Base-by-base conservation (phyloP, 2,329 filamentous ascomycete genomes). In the Fusarium sterilihyphosum region DNA sequence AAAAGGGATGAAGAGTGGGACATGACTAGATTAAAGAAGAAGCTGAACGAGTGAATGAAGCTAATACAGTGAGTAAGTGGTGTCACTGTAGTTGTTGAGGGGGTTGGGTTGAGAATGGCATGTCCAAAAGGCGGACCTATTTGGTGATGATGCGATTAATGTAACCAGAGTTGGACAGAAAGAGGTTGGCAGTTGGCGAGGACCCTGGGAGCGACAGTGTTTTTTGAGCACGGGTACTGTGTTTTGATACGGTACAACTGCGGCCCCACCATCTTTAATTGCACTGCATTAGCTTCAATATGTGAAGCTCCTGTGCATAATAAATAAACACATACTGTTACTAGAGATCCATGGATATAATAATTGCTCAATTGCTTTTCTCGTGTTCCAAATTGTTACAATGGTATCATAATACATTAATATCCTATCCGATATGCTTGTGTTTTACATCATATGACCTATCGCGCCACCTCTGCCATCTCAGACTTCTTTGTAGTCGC, bases 401-500 rank as follows among this genome's bases (percentile, higher is more conserved):
- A 69, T 78, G 75, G 75, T 78, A 78, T 78, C 77, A 78, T 78
- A 69, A 78, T 73, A 78, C 72, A 75, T 77, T 78, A 69, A 47
- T 73, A 74, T 71, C 73, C 71, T 41, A 56, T 41, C 53, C 74
- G 66, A 68, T 63, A 57, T 65, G 59, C 67, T 41, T 46, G 53
- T 41, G 11, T 49, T 61, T 29, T 47, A n/a, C 43, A n/a, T 26
- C 29, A 24, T 31, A 22, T 24, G 35, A 11, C 24, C 37, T 63
- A 75, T 70, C 73, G 82, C 81, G 66, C 69, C 44, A 73, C 77
- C 40, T 80, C 78, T 67, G 80, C 81, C 65, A 77, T 68, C 72
- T 78, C 79, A 16, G 73, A 65, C 57, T 83, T 81, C 70, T 76
- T 78, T 16, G 77, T 71, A 67, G 78, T 81, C 20, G 77, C 80